Base-by-base conservation (phyloP, 1,284 basidiomycete species). In the Pterulicium gracile region DNA sequence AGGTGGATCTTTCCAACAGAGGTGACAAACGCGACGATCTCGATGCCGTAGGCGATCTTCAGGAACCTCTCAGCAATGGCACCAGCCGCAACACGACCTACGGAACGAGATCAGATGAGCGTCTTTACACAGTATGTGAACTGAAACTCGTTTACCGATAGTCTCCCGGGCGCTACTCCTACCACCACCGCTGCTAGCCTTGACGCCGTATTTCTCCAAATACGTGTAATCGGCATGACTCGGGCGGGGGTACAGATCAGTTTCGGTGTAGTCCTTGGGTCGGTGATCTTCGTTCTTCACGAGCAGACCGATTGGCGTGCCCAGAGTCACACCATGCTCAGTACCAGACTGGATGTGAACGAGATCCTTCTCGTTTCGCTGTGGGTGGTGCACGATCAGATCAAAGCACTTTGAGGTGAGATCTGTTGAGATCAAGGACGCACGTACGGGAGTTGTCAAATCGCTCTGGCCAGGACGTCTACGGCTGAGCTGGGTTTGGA, bases 171-270 rank as follows among this genome's bases (percentile, higher is more conserved):
- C 96, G 57, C 85, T 89, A 57, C 88, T 91, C 20, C 96, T 75
- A 1, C 96, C 96, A 36, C 96, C 96, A 36, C 96, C 96, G 50
- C 86, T 91, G 70, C 88, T 93, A 1, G 96, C 95, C 70, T 98
- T 98, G 63, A 98, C 67, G 24, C 91, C 92, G 64, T 98, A 99
- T 62, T 99, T 99, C 58, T 93, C 84, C 46, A 98, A 80, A 67
- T 99, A 99, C 23, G 96, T 98, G 66, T 88, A 98, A 64, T 99
- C 96, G 44, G 96, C 96, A 61, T 99, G 96, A 55, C 88, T 92
- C 15, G 96, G 96, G 22, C 96, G 84, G 34, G 96, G 96, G 71
- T 92, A 98, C 49, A 93, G 72, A 62, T 98, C 95, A 1, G 95
- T 98, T 70, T 98, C 96, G 56, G 92, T 86, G 69, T 99, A 99